These are phyloP conservation scores for Vigna radiata DNA, from an alignment of 306 rosid species.

Conservation along the genomic window DNA sequence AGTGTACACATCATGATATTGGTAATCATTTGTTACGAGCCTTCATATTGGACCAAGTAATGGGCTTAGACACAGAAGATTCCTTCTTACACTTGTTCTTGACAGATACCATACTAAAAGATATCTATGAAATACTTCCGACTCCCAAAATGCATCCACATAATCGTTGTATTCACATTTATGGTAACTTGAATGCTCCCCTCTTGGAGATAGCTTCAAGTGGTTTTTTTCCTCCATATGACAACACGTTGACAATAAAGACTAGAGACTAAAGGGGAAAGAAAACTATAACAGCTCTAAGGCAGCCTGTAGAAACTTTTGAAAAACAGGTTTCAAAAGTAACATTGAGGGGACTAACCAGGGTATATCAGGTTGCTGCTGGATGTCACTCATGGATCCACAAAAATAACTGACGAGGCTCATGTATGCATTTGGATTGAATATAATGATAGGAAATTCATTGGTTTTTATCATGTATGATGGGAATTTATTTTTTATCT, in stretches of 20 bases:
- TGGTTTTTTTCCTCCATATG: conserved; percentile 20
- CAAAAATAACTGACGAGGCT: neutral
- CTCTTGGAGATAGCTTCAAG: neutral
- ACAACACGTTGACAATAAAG: conserved; percentile 14
- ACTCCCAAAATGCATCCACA: neutral
- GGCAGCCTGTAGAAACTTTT: conserved; percentile 32
- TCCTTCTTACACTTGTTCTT: neutral
- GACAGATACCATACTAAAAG: neutral
- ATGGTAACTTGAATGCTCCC: conserved; percentile 4
- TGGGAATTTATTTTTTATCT: conserved; percentile 17
- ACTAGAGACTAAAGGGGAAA: conserved; percentile 19
- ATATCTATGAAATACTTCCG: too few species aligned
- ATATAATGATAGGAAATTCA: neutral
- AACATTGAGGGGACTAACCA: conserved; percentile 13
- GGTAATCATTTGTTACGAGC: conserved; percentile 6
- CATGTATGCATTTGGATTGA: conserved; percentile 13
- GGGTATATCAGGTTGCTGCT: conserved; percentile 6
- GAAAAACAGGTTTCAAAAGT: conserved; percentile 13
- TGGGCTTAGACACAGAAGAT: neutral
- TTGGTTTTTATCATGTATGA: conserved; percentile 1
- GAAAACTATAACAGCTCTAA: conserved; percentile 6
- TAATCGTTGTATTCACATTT: conserved; percentile 3
- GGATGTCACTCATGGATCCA: neutral
- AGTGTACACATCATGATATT: conserved; percentile 16
- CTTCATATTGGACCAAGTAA: neutral